Base-by-base conservation (phyloP, 1,284 basidiomycete species). In the Mycena sp. region DNA sequence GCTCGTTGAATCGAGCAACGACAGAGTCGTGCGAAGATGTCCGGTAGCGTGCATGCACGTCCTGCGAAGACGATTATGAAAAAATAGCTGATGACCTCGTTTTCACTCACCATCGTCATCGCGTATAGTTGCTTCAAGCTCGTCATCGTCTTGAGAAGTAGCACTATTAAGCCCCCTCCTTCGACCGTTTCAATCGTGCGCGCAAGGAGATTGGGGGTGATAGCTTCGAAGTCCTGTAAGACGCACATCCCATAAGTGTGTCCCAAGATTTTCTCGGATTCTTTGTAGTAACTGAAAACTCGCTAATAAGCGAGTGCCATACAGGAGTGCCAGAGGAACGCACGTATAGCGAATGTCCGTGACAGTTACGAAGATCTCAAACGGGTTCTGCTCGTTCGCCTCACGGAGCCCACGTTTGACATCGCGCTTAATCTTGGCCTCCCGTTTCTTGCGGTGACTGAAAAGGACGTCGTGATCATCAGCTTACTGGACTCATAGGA, bases 231-330 rank as follows among this genome's bases (percentile, higher is more conserved):
- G 75, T 99, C 98, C 80, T 99, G 98, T 60, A 99, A 81, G 9
- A 99, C 88, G 67, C 95, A 91, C 96, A 99, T 99, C 46, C 97
- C 97, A 77, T 93, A 99, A 0, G 98, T 99, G 75, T 98, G 94
- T 72, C 98, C 98, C 30, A 99, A 89, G 67, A 98, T 95, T 78
- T 97, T 97, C 62, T 96, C 89, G 0, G 95, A 95, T 73, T 98
- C 96, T 76, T 97, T 98, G 83, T 98, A 85, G 71, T 84, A 85
- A 32, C 81, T 83, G 17, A 35, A 35, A 35, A 9, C 9, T 30
- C 46, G 28, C 40, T 49, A 40, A 30, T 65, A 17, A 57, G 43
- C 4, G 45, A 29, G 35, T 62, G 55, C 14, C 23, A 12, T 32
- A 23, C 40, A 23, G 29, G n/a, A 55, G 49, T 53, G 28, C 30